Percentiles rank a stretch among this genome's conserved stretches.
Evolutionary conservation across 2,329 filamentous ascomycete genomes (phyloP).

Genomic region (Pseudovirgaria hyperparasitica): DNA sequence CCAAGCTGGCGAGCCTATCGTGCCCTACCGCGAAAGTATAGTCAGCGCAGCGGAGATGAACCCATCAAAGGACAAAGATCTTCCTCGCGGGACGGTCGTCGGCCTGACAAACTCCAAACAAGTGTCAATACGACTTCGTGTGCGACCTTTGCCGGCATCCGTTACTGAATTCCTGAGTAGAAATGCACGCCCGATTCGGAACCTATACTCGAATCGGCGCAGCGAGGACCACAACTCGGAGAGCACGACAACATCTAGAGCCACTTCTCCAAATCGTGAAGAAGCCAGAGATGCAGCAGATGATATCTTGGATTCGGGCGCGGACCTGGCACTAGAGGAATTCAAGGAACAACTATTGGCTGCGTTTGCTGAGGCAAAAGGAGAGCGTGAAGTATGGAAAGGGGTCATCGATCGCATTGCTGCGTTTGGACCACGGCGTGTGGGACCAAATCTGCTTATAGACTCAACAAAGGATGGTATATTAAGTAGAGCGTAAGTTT

Average conservation of each 20-base stretch:
- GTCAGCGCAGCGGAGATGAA: slow-evolving; percentile 85
- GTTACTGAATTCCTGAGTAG: slow-evolving; percentile 80
- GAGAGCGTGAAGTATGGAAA: slow-evolving; percentile 64
- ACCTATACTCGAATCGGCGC: slow-evolving; percentile 60
- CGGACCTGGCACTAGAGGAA: slow-evolving; percentile 57
- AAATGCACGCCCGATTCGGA: slow-evolving; percentile 66
- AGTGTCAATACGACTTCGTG: slow-evolving; percentile 61
- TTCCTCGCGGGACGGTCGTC: slow-evolving; percentile 71
- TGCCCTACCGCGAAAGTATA: slow-evolving; percentile 90
- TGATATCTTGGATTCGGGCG: slow-evolving; percentile 44
- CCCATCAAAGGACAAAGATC: slow-evolving; percentile 68
- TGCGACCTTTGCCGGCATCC: slow-evolving; percentile 62
- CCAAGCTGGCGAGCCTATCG: slow-evolving; percentile 85
- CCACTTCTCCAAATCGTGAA: slow-evolving; percentile 36
- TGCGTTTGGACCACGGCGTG: slow-evolving; percentile 78
- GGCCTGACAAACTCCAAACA: slow-evolving; percentile 75
- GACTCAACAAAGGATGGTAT: slow-evolving; percentile 64
- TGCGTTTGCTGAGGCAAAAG: slow-evolving; percentile 58
- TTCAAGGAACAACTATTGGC: slow-evolving; percentile 61
- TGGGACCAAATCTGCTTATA: slow-evolving; percentile 79
- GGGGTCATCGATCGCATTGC: slow-evolving; percentile 66
- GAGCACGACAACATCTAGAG: slow-evolving; percentile 27
- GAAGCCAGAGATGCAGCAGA: no score
- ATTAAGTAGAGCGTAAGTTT: slow-evolving; percentile 57
- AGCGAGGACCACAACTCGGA: slow-evolving; percentile 27